Evolutionary conservation across 2,329 filamentous ascomycete genomes (phyloP), one percentile per base, ranked within the genome.

Genomic region (Chalaropsis thielavioides): DNA sequence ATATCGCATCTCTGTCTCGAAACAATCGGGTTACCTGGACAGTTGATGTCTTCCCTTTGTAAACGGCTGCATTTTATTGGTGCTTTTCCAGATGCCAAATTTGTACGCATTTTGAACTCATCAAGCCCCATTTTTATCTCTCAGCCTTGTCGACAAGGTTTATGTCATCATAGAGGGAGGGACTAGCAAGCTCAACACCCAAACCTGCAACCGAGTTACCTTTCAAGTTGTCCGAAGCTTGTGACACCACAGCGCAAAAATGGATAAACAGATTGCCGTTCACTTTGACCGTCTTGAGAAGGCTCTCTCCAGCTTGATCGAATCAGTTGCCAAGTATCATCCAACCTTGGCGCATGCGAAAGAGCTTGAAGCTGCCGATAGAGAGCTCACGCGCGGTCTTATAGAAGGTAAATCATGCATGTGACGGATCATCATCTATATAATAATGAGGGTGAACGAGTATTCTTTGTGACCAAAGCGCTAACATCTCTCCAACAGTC

Each of bases 301-400:
- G 70, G 83, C 84, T 0, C 77, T 95, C 22, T 80, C 82, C 13
- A 83, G 78, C 35, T 78, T 95, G 41, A 86, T 91, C 69, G 88
- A 91, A 72, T 92, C 89, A 0, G 87, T 95, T 68, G 81, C 88
- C 5, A 88, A 90, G 69, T 92, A 92, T 75, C 90, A 91, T 71
- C 89, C 90, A 0, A 89, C 87, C 6, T 77, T 82, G 3, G 75
- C 79, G 43, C 83, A 86, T 31, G 88, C 87, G 5, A 77, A 82
- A 65, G 87, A 91, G 68, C 83, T 95, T 10, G 78, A 88, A 19
- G 77, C 79, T 7, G 89, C 89, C 27, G 88, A 95, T 72, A 77
- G 80, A 51, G 83, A 86, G 67, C 80, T 95, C 56, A 81, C 78
- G 69, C 77, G 80, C 68, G 84, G 87, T 3, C 78, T 95, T 2